Evolutionary conservation across 2,329 filamentous ascomycete genomes (phyloP), one percentile per base, ranked within the genome.

Genomic region (Aspergillaceae sp.): DNA sequence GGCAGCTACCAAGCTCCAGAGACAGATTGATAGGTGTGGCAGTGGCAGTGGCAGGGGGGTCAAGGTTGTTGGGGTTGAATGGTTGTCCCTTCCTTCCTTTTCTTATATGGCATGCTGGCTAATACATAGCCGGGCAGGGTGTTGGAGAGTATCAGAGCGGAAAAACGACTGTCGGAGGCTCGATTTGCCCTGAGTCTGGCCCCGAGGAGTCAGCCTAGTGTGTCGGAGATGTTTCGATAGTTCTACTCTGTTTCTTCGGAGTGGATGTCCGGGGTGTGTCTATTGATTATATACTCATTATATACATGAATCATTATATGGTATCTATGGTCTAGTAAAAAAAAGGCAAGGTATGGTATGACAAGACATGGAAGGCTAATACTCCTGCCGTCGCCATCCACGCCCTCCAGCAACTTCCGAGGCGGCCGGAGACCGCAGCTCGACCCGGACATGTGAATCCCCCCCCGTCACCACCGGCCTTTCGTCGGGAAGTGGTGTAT

Each of bases 51-150:
- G 83, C 7, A 80, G 79, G 51, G 80, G 78, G 28, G 75, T 94
- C 43, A 90, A 83, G 68, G 91, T 85, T 64, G 84, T 96, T 45
- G 80, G 76, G 43, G 86, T 83, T 28, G 84, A 94, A 56, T 96
- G 89, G 87, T 85, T 62, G 57, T 74, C 71, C 47, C 50, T 30
- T 38, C 34, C 47, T 45, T 33, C 7, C 41, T 10, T 30, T 48
- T 43, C 8, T 32, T 32, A 6, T 32, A 2, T 6, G 30, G 8
- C 1, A 6, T 32, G 1, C 30, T 32, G 5, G 30, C 6, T 6
- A 32, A 32, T 5, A 3, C 30, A 50, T 63, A 42, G 58, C 53
- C n/a, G 43, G 34, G 9, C 47, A 87, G 85, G 87, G 80, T 87
- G 4, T 68, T 94, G n/a, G 86, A 94, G 61, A 90, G 87, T 62